A percentile compares a stretch with the other conserved stretches of the same genome.
Conservation (phyloP, 805 yeast genomes). For the Myxozyma monticola region DNA sequence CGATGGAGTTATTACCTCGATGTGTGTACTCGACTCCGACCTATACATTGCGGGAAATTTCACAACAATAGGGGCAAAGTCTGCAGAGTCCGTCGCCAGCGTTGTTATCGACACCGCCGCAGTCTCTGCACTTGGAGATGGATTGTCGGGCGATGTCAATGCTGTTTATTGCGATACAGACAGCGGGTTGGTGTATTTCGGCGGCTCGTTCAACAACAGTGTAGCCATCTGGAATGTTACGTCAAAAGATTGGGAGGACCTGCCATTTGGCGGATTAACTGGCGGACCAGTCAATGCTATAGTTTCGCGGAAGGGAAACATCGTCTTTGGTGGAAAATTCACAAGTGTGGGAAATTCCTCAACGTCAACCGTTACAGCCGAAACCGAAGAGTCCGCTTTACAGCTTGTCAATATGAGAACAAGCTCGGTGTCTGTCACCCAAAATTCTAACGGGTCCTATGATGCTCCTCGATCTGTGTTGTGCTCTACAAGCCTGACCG, state of each 20-base stretch:
- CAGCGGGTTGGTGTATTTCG: conserved; percentile 61
- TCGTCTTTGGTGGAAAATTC: conserved; percentile 82
- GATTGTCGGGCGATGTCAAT: conserved; percentile 44
- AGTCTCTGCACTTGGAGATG: conserved; percentile 29
- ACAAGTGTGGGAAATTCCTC: conserved; percentile 54
- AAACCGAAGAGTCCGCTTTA: neutral
- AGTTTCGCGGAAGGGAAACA: conserved; percentile 46
- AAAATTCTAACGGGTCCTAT: conserved; percentile 43
- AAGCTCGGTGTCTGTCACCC: conserved; percentile 50
- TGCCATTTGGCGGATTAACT: conserved; percentile 80
- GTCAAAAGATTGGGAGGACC: conserved; percentile 43
- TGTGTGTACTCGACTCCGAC: conserved; percentile 32
- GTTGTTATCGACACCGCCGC: conserved; percentile 34
- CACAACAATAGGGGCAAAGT: conserved; percentile 30
- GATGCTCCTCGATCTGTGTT: conserved; percentile 40
- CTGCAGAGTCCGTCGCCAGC: conserved; percentile 33
- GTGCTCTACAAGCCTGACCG: conserved; percentile 30
- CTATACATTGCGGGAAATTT: conserved; percentile 38
- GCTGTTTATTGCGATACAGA: conserved; percentile 52
- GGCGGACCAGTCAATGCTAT: conserved; percentile 61
- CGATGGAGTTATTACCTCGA: conserved; percentile 24
- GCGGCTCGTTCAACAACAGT: conserved; percentile 72
- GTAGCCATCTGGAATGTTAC: conserved; percentile 63
- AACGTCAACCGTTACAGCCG: neutral
- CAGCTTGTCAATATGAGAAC: conserved; percentile 63